Conservation (phyloP, 768 basidiomycete species). For the Mycena metata region DNA sequence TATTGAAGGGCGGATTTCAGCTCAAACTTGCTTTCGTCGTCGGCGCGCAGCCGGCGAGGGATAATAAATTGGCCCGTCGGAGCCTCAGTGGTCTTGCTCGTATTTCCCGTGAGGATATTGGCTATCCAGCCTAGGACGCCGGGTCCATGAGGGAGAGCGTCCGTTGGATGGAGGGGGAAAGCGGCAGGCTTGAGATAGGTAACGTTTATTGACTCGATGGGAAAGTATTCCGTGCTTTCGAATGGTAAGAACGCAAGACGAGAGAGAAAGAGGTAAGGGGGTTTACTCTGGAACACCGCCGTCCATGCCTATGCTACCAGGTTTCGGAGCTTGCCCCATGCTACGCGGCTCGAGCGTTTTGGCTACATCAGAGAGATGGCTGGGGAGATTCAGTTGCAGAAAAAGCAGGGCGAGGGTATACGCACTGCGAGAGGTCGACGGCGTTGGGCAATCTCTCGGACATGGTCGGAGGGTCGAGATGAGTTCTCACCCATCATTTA, state of each 20-base stretch:
- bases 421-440: constrained; percentile 37
- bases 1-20: constrained; percentile 70
- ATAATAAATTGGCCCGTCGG: constrained; percentile 32
- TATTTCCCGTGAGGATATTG: constrained; percentile 34
- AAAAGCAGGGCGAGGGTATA: background rate
- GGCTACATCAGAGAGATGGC: constrained; percentile 37
- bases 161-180: constrained; percentile 31
- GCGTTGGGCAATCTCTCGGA: constrained; percentile 30
- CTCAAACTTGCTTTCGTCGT: constrained; percentile 54
- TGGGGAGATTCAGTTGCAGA: constrained; percentile 7
- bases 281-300: constrained; percentile 37
- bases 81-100: constrained; percentile 32
- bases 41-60: constrained; percentile 42
- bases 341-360: constrained; percentile 7
- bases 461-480: constrained; percentile 15
- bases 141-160: constrained; percentile 32
- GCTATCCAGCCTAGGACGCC: constrained; percentile 37
- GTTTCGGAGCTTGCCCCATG: background rate
- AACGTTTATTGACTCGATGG: constrained; percentile 37
- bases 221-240: constrained; percentile 34
- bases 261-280: background rate
- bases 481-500: constrained; percentile 3
- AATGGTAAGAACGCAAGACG: background rate
- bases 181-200: constrained; percentile 32
- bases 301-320: constrained; percentile 30